phyloP scores from a whole-genome alignment of 2,329 filamentous ascomycete genomes.

The Ophiocordyceps camponoti-saundersi region DNA sequence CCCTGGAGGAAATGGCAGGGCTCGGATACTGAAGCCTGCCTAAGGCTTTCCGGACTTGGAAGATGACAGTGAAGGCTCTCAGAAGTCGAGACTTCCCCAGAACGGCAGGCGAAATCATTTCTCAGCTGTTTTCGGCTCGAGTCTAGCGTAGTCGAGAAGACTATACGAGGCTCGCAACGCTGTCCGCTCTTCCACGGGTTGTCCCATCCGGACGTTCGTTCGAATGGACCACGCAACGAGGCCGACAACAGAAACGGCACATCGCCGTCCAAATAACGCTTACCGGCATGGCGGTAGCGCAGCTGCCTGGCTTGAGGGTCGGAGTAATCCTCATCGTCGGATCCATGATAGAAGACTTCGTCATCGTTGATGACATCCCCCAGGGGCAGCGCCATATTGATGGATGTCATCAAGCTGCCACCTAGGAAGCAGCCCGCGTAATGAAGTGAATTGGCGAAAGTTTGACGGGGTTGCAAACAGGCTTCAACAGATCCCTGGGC shows the following conservation, averaged over 20 bases:
- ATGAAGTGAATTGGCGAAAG: background rate
- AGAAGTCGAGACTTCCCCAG: conserved; percentile 1
- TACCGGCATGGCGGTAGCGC: conserved; percentile 42
- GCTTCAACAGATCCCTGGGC: too few species aligned
- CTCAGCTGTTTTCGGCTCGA: background rate
- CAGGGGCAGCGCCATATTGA: background rate
- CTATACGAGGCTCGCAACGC: background rate
- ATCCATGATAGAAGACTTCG: conserved; percentile 36
- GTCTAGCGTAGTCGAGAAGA: background rate
- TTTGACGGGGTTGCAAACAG: too few species aligned
- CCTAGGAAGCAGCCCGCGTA: background rate
- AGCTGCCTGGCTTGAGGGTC: conserved; percentile 25
- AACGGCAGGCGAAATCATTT: conserved; percentile 3
- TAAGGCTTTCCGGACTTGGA: conserved; percentile 22
- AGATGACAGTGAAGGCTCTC: conserved; percentile 19
- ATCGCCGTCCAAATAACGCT: conserved; percentile 38
- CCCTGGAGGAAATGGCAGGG: conserved; percentile 13
- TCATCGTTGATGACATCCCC: conserved; percentile 6
- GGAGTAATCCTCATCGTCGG: conserved; percentile 38
- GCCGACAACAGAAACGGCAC: conserved; percentile 42
- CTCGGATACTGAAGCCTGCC: conserved; percentile 13
- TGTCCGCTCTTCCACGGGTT: conserved; percentile 14
- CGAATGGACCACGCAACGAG: conserved; percentile 44
- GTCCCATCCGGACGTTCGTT: conserved; percentile 13
- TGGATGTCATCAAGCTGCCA: background rate